Conservation (phyloP, 23 red algal species). For the Gracilaria domingensis region DNA sequence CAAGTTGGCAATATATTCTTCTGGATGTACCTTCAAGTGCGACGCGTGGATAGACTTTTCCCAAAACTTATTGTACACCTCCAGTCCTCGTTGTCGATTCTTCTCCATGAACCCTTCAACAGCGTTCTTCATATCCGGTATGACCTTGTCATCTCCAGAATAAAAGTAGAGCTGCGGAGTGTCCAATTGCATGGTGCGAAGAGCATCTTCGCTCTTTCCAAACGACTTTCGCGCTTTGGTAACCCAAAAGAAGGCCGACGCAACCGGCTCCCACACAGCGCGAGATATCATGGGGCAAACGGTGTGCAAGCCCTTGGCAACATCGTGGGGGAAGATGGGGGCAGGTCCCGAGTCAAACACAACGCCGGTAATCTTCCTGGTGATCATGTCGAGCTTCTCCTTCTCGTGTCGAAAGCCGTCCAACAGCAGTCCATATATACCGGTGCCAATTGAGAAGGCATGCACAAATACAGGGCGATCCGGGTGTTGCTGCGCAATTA, state of each 20-base stretch:
- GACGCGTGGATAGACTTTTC: conserved; percentile 89
- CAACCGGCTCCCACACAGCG: conserved; percentile 81
- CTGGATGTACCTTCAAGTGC: conserved; percentile 90
- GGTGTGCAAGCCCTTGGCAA: conserved; percentile 91
- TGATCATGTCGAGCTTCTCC: conserved; percentile 75
- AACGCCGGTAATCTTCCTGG: conserved; percentile 80
- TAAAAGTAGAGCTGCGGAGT: conserved; percentile 98
- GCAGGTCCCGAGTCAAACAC: conserved; percentile 98
- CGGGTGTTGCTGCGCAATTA: conserved; percentile 79
- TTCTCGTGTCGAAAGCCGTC: conserved; percentile 73
- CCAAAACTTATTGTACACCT: conserved; percentile 94
- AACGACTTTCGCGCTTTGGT: conserved; percentile 79
- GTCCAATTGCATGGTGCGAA: conserved; percentile 79
- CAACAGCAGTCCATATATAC: conserved; percentile 93
- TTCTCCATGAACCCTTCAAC: conserved; percentile 92
- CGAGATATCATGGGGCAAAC: conserved; percentile 86
- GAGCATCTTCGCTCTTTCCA: conserved; percentile 80
- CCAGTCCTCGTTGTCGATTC: conserved; percentile 85
- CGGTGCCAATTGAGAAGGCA: conserved; percentile 97
- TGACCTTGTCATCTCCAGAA: conserved; percentile 94
- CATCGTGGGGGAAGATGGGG: conserved; percentile 78
- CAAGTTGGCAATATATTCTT: conserved; percentile 91
- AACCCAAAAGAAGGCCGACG: conserved; percentile 76
- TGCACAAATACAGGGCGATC: conserved; percentile 93
- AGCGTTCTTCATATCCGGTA: conserved; percentile 74